phyloP scores from a whole-genome alignment of 2,329 filamentous ascomycete genomes.

The Pseudocercospora vitis region DNA sequence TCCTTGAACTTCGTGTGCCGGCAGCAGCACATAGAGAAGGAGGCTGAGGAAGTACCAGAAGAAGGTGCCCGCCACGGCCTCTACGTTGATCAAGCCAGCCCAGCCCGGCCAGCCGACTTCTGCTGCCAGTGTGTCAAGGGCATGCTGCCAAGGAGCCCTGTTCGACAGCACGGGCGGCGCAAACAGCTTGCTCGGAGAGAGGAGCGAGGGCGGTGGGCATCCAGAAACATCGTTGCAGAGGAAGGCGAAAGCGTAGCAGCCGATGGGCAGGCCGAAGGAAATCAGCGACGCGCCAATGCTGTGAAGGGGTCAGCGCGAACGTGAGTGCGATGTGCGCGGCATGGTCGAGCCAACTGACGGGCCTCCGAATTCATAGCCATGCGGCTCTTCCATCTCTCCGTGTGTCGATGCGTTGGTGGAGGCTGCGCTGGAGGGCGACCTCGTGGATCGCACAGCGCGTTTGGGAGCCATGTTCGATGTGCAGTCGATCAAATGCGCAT shows the following conservation, averaged over 20 bases:
- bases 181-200: slow-evolving; percentile 67
- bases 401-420: not conserved
- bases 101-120: slow-evolving; percentile 85
- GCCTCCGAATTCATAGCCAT: slow-evolving; percentile 51
- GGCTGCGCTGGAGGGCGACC: not conserved
- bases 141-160: slow-evolving; percentile 40
- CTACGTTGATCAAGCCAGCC: slow-evolving; percentile 66
- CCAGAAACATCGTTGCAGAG: slow-evolving; percentile 90
- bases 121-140: slow-evolving; percentile 68
- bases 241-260: slow-evolving; percentile 78
- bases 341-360: slow-evolving; percentile 42
- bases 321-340: slow-evolving; percentile 3
- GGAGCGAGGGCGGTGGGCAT: slow-evolving; percentile 80
- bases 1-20: slow-evolving; percentile 70
- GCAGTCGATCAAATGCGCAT: not conserved
- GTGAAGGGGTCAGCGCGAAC: slow-evolving; percentile 10
- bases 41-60: slow-evolving; percentile 79
- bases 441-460: not conserved
- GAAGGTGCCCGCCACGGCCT: slow-evolving; percentile 68
- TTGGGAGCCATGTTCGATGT: slow-evolving; percentile 1
- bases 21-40: slow-evolving; percentile 72
- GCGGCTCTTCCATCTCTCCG: slow-evolving; percentile 25
- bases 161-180: slow-evolving; percentile 30
- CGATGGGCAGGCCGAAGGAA: slow-evolving; percentile 74
- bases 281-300: slow-evolving; percentile 77